These are phyloP conservation scores for Diplodia intermedia DNA, from an alignment of 2,329 filamentous ascomycete genomes.

Conservation along the genomic window DNA sequence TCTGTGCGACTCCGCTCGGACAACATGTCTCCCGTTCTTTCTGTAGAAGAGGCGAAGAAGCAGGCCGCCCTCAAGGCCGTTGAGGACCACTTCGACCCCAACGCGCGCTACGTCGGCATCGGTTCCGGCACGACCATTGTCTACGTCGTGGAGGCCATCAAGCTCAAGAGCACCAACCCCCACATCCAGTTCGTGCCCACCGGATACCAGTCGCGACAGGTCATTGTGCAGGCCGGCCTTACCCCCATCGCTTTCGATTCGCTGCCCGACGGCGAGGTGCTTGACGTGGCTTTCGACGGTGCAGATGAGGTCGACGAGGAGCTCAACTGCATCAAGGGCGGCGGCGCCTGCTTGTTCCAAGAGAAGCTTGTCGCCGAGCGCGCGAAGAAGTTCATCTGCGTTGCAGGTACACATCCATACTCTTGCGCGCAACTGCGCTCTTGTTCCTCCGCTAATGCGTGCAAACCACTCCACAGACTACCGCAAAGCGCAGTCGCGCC, in stretches of 20 bases:
- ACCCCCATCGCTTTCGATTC: slow-evolving; percentile 79
- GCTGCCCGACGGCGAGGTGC: slow-evolving; percentile 66
- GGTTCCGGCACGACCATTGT: slow-evolving; percentile 83
- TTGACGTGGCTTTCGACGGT: slow-evolving; percentile 95
- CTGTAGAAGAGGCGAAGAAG: slow-evolving; percentile 75
- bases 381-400: slow-evolving; percentile 84
- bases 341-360: slow-evolving; percentile 95
- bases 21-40: slow-evolving; percentile 28
- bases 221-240: slow-evolving; percentile 81
- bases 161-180: slow-evolving; percentile 47
- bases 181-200: slow-evolving; percentile 88
- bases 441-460: slow-evolving; percentile 4
- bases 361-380: slow-evolving; percentile 93
- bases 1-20: slow-evolving; percentile 13
- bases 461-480: slow-evolving; percentile 67
- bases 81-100: slow-evolving; percentile 69
- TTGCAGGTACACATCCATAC: slow-evolving; percentile 67
- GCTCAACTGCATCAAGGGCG: slow-evolving; percentile 96
- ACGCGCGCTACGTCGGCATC: slow-evolving; percentile 74
- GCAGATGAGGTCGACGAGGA: slow-evolving; percentile 96
- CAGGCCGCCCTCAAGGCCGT: slow-evolving; percentile 77
- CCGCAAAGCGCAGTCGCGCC: slow-evolving; percentile 80
- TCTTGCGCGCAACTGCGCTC: not conserved
- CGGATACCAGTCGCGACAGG: slow-evolving; percentile 85
- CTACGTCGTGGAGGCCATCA: slow-evolving; percentile 84